phyloP scores from a whole-genome alignment of 148 eudicot species.

The Rhododendron ovatum region DNA sequence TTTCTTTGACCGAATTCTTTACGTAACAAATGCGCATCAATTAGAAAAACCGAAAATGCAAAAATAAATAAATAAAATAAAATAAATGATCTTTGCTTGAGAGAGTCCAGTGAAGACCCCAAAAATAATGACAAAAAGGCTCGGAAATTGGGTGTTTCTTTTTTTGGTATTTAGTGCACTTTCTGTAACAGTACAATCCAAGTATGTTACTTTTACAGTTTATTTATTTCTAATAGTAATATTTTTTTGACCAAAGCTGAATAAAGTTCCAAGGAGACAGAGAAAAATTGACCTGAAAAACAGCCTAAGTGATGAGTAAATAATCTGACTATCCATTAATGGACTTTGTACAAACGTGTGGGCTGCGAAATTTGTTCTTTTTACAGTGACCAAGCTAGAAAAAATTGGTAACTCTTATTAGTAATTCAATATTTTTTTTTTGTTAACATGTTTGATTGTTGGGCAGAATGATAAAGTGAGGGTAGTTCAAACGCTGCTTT shows the following conservation, averaged over 20 bases:
- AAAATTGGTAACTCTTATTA: background rate
- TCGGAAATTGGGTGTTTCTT: background rate
- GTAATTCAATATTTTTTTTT: background rate
- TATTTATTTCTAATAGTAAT: background rate
- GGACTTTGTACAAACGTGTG: background rate
- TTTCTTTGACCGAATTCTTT: background rate
- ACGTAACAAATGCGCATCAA: background rate
- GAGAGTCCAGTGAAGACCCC: background rate
- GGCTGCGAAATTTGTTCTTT: background rate
- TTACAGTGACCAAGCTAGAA: background rate
- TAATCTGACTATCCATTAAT: background rate
- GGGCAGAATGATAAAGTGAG: conserved; percentile 86
- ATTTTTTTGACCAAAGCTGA: background rate
- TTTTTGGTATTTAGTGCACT: background rate
- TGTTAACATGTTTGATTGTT: background rate
- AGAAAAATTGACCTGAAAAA: background rate
- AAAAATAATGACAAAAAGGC: background rate
- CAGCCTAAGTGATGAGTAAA: background rate
- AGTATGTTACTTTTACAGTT: background rate
- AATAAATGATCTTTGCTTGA: background rate
- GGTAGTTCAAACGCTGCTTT: conserved; percentile 90
- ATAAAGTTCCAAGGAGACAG: background rate
- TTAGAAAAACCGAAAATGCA: background rate
- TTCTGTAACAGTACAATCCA: background rate
- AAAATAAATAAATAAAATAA: background rate